phyloP scores from a whole-genome alignment of 23 red algal species.

The Gracilaria domingensis region DNA sequence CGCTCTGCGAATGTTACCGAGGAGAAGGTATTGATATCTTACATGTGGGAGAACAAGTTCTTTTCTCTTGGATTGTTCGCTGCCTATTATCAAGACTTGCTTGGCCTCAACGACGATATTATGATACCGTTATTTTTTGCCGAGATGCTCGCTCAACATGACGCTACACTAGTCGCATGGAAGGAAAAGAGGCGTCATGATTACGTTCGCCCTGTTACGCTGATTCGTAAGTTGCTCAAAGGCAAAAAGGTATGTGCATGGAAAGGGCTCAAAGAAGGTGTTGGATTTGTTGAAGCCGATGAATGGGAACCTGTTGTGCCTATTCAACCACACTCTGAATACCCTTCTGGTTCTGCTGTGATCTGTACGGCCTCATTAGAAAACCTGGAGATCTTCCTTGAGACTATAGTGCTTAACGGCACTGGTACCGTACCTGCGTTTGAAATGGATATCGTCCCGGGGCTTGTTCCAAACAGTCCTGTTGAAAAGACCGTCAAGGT shows the following conservation, averaged over 20 bases:
- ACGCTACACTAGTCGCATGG: slow-evolving; percentile 52
- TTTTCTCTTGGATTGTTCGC: slow-evolving; percentile 34
- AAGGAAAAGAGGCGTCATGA: slow-evolving; percentile 63
- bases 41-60: slow-evolving; percentile 45
- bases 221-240: slow-evolving; percentile 27
- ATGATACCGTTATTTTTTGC: slow-evolving; percentile 30
- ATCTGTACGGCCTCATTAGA: slow-evolving; percentile 49
- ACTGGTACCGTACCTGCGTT: slow-evolving; percentile 28
- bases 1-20: slow-evolving; percentile 24
- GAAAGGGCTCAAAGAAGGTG: slow-evolving; percentile 28
- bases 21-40: slow-evolving; percentile 25
- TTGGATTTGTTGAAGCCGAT: slow-evolving; percentile 34
- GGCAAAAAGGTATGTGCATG: slow-evolving; percentile 26
- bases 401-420: slow-evolving; percentile 17
- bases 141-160: slow-evolving; percentile 69
- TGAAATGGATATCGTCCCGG: slow-evolving; percentile 29
- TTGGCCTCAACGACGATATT: background rate
- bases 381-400: slow-evolving; percentile 15
- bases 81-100: background rate
- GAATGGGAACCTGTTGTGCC: slow-evolving; percentile 62
- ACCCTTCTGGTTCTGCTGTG: slow-evolving; percentile 53
- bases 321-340: slow-evolving; percentile 63
- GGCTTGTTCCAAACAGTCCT: slow-evolving; percentile 22
- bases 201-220: slow-evolving; percentile 41
- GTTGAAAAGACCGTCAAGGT: slow-evolving; percentile 34